Evolutionary conservation across 345 rosid species (phyloP), one percentile per base, ranked within the genome.

Genomic region (Eucalyptus albens): DNA sequence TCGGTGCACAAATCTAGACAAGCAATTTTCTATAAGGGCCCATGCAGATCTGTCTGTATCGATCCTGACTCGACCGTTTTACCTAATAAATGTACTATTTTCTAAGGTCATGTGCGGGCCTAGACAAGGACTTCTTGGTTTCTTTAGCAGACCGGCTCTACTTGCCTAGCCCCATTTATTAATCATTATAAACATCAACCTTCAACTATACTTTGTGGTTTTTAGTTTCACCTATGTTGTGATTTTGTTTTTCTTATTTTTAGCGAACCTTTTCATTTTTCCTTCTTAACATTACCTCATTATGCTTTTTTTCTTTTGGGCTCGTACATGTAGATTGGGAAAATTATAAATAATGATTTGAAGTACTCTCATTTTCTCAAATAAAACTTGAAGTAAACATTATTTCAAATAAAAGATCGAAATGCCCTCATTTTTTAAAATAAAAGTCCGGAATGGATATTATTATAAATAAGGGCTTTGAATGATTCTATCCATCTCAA

Each of bases 361-460:
- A 53, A 53, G 24, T 53, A 0, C 2, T 53, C 24, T 53, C 2
- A 53, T 19, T 53, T 53, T 19, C 2, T 53, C 1, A 53, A 53
- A 53, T 53, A 53, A 53, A 1, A 0, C 0, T 53, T 53, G 0
- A 1, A 53, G 5, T 19, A 0, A 0, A 51, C 1, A 16, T 51
- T 16, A 53, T 19, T 53, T 53, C 0, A 19, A 53, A 53, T 7
- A 53, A 19, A 0, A 19, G 0, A 53, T 53, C 5, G 1, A 53
- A 19, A 1, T 53, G 5, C 24, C 1, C 0, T 53, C 4, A 8
- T 53, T 53, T 53, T 53, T 4, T 53, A 0, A 53, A 19, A 53
- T 53, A 53, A 19, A 7, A 53, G 1, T 8, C 0, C 0, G 2
- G 0, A 53, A 2, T 53, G 0, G 2, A 53, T 19, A 53, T 19